Evolutionary conservation across 805 yeast species (phyloP).

Genomic region (Starmerella floris): DNA sequence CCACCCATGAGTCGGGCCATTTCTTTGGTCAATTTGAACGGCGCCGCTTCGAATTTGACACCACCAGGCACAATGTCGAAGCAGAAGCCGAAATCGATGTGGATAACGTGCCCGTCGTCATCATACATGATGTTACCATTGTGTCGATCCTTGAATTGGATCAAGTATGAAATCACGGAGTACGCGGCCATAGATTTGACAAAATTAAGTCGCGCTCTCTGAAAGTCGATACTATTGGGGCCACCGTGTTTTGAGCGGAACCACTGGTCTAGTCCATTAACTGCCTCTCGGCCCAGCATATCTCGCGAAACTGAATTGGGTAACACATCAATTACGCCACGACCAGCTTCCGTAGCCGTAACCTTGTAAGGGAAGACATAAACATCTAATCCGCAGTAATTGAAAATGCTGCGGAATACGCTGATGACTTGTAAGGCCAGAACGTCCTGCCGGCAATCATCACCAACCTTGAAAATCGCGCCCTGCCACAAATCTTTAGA

Average conservation of each 20-base stretch:
- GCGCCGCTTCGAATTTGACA: slow-evolving; percentile 94
- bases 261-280: slow-evolving; percentile 88
- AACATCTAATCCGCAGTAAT: slow-evolving; percentile 72
- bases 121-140: slow-evolving; percentile 97
- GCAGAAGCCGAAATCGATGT: slow-evolving; percentile 96
- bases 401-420: slow-evolving; percentile 83
- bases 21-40: slow-evolving; percentile 89
- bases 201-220: slow-evolving; percentile 80
- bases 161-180: slow-evolving; percentile 74
- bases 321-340: slow-evolving; percentile 96
- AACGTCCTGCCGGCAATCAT: slow-evolving; percentile 96
- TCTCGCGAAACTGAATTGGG: slow-evolving; percentile 94
- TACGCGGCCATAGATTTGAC: slow-evolving; percentile 88
- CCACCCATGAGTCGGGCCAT: slow-evolving; percentile 98
- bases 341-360: slow-evolving; percentile 97
- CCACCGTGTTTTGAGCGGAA: slow-evolving; percentile 87
- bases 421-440: slow-evolving; percentile 84
- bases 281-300: slow-evolving; percentile 98
- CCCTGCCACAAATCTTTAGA: slow-evolving; percentile 69
- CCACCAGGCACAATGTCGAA: slow-evolving; percentile 99
- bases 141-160: slow-evolving; percentile 92
- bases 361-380: slow-evolving; percentile 89
- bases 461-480: slow-evolving; percentile 98
- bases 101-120: slow-evolving; percentile 86
- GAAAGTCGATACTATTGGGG: slow-evolving; percentile 81